Evolutionary conservation across 306 rosid species (phyloP).

Genomic region (Erythrophleum fordii): DNA sequence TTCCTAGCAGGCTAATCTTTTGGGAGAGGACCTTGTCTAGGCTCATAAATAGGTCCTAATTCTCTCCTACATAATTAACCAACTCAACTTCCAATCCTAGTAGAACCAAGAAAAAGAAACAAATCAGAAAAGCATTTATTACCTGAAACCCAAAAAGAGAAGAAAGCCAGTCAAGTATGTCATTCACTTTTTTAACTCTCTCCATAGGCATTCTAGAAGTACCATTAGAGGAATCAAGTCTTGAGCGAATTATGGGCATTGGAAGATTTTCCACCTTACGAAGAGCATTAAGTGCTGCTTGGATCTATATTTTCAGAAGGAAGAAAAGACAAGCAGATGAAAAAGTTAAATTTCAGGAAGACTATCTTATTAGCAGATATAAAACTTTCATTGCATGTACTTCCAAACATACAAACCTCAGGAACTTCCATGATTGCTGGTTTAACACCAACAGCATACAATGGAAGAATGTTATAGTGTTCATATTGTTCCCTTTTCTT

Average conservation of each 20-base stretch:
- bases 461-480: constrained; percentile 89
- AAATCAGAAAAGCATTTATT: constrained; percentile 29
- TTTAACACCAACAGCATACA: constrained; percentile 81
- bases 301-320: constrained; percentile 58
- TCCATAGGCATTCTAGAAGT: constrained; percentile 49
- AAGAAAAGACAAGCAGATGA: constrained; percentile 23
- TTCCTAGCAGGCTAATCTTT: too few species aligned
- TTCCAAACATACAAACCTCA: constrained; percentile 63
- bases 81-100: constrained; percentile 5
- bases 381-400: constrained; percentile 29
- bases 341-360: constrained; percentile 4
- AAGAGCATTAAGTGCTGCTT: constrained; percentile 77
- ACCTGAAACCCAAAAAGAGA: constrained; percentile 94
- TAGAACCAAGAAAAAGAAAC: not conserved
- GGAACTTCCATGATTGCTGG: constrained; percentile 90
- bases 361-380: constrained; percentile 5
- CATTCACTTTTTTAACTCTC: constrained; percentile 68
- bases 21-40: too few species aligned
- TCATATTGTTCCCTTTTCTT: constrained; percentile 65
- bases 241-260: constrained; percentile 57
- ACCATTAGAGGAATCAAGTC: constrained; percentile 41
- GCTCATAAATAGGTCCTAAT: not conserved
- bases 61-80: constrained; percentile 14
- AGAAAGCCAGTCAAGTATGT: constrained; percentile 92
- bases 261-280: constrained; percentile 76